A percentile compares a stretch with the other conserved stretches of the same genome.
These are phyloP conservation scores for Rhodomyrtus tomentosa DNA, from an alignment of 345 rosid genomes.

Conservation along the genomic window DNA sequence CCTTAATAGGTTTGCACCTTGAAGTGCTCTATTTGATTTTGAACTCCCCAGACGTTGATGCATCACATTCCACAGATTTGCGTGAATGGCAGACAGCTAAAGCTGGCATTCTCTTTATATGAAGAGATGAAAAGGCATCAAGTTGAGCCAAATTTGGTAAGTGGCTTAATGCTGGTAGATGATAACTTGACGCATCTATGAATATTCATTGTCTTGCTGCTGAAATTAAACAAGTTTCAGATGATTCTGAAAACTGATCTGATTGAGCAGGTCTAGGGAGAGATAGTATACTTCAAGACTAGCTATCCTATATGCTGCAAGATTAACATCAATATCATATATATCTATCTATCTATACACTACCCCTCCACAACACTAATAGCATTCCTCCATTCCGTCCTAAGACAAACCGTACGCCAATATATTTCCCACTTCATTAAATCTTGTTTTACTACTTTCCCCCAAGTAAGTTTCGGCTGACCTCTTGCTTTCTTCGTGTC, in stretches of 20 bases:
- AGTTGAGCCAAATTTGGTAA: slow-evolving; percentile 73
- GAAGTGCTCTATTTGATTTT: not conserved
- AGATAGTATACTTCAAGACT: not conserved
- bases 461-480: too few species aligned
- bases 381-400: too few species aligned
- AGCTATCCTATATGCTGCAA: not conserved
- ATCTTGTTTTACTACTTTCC: too few species aligned
- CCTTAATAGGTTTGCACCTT: not conserved
- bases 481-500: too few species aligned
- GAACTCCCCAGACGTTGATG: slow-evolving; percentile 1
- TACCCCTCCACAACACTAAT: too few species aligned
- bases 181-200: not conserved
- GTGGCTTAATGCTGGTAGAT: not conserved
- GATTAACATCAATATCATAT: too few species aligned
- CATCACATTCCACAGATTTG: slow-evolving; percentile 39
- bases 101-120: slow-evolving; percentile 68
- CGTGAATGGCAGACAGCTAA: slow-evolving; percentile 41
- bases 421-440: too few species aligned
- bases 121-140: slow-evolving; percentile 73
- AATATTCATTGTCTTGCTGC: not conserved
- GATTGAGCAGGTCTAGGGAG: not conserved
- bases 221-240: not conserved
- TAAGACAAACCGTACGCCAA: too few species aligned
- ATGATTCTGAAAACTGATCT: not conserved
- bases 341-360: too few species aligned